These are phyloP conservation scores for Vaccinium corymbosum DNA, from an alignment of 148 eudicot genomes.

Conservation along the genomic window DNA sequence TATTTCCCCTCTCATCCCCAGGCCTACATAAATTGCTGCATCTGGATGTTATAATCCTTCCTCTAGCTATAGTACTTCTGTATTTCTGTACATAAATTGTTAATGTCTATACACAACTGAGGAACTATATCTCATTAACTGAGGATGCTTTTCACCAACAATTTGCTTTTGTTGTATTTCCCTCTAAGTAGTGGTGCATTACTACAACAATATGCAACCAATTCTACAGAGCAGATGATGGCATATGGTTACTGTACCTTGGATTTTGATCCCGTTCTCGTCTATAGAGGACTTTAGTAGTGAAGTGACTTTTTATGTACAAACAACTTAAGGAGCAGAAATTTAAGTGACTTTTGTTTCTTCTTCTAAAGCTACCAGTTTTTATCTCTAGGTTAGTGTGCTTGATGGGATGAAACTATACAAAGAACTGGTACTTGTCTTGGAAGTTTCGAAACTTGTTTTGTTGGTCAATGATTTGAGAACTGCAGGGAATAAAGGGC, in stretches of 20 bases:
- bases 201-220: neutral
- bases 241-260: neutral
- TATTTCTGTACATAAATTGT: too few species aligned
- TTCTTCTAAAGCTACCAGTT: constrained; percentile 11
- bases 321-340: neutral
- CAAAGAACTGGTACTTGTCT: constrained; percentile 34
- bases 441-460: constrained; percentile 41
- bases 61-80: too few species aligned
- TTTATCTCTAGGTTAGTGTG: constrained; percentile 34
- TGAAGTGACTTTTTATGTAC: neutral
- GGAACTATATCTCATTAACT: constrained; percentile 13
- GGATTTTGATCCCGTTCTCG: neutral
- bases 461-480: constrained; percentile 48
- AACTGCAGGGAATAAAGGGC: constrained; percentile 45
- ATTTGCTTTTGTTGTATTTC: neutral
- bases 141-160: constrained; percentile 16
- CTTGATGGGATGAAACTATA: constrained; percentile 50
- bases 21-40: too few species aligned
- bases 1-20: too few species aligned
- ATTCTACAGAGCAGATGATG: neutral
- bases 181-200: neutral
- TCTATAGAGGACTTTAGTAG: neutral
- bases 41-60: too few species aligned
- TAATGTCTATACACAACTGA: too few species aligned
- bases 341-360: neutral